These are phyloP conservation scores for Elsinoe arachidis DNA, from an alignment of 2,329 filamentous ascomycete genomes.

Conservation along the genomic window DNA sequence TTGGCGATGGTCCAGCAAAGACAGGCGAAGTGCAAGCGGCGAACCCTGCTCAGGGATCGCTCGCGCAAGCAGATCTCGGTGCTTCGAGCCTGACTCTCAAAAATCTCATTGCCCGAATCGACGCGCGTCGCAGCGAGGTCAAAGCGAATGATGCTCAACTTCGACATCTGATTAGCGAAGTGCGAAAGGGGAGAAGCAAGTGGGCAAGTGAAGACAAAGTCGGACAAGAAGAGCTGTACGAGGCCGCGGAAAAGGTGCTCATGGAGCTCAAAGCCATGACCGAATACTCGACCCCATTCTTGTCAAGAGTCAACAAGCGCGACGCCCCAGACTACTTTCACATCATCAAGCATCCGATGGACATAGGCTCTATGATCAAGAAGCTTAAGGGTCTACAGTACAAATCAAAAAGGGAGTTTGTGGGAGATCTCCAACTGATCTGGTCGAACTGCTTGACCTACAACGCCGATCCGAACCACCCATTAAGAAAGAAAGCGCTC, in stretches of 20 bases:
- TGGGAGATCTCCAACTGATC: slow-evolving; percentile 85
- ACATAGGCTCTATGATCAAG: slow-evolving; percentile 95
- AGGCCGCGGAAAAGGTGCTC: slow-evolving; percentile 91
- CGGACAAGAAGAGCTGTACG: slow-evolving; percentile 94
- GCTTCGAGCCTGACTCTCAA: slow-evolving; percentile 94
- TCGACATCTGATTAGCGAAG: slow-evolving; percentile 88
- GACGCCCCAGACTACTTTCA: slow-evolving; percentile 94
- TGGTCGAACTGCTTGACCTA: slow-evolving; percentile 97
- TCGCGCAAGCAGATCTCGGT: slow-evolving; percentile 89
- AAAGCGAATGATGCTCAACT: slow-evolving; percentile 88
- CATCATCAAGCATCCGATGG: slow-evolving; percentile 95
- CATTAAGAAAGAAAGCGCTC: slow-evolving; percentile 82
- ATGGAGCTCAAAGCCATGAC: slow-evolving; percentile 96
- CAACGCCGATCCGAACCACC: slow-evolving; percentile 82
- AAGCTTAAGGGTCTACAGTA: slow-evolving; percentile 66
- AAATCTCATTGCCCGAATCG: slow-evolving; percentile 91
- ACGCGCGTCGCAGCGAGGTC: slow-evolving; percentile 83
- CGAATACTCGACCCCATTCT: slow-evolving; percentile 92
- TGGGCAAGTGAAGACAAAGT: slow-evolving; percentile 98
- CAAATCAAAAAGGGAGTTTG: slow-evolving; percentile 77
- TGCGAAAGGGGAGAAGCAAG: slow-evolving; percentile 95
- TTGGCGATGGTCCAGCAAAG: slow-evolving; percentile 45
- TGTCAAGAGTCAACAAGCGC: slow-evolving; percentile 90
- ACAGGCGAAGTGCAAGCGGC: slow-evolving; percentile 40
- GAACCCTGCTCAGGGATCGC: slow-evolving; percentile 62